Evolutionary conservation across 192 early-diverging fungal genomes (phyloP), one percentile per base, ranked within the genome.

Genomic region (Diversispora eburnea): DNA sequence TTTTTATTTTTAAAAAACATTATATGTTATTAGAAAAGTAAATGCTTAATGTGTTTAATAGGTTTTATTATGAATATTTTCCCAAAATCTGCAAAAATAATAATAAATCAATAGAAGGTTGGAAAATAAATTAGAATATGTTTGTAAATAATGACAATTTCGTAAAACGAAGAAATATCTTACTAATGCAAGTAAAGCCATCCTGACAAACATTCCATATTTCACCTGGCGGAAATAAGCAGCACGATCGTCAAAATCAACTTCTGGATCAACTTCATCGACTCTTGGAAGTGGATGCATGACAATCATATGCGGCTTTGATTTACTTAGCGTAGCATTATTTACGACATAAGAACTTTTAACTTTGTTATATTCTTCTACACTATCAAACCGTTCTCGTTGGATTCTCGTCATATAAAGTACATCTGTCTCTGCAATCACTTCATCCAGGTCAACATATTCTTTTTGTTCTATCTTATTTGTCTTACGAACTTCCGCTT

Each of bases 151-250:
- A 33, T 33, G 25, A 33, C 25, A 33, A 33, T 33, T 33, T 33
- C 25, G 2, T 33, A 33, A 33, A 33, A 33, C 25, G 2, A 2
- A 54, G 33, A 5, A 47, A 67, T 13, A 41, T 71, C 75, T 75
- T 80, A 93, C 93, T 60, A 98, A 86, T 51, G 95, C 93, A 67
- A 99, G 81, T 33, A 99, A 84, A 8, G 97, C 96, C 97, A 99
- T 99, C 60, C 97, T 88, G 5, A 98, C 97, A 85, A 91, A 98
- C 79, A 99, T 85, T 70, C 97, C 97, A 83, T 98, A 96, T 33
- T 88, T 85, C 97, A 99, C 98, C 82, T 99, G 97, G 67, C 96
- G 84, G 87, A 99, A 99, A 83, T 99, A 99, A 20, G 94, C 95
- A 15, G 97, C 95, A 48, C 97, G 88, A 78, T 91, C 93, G 79